Base-by-base conservation (phyloP, 2,329 filamentous ascomycete genomes). In the Penicillium brevicompactum region DNA sequence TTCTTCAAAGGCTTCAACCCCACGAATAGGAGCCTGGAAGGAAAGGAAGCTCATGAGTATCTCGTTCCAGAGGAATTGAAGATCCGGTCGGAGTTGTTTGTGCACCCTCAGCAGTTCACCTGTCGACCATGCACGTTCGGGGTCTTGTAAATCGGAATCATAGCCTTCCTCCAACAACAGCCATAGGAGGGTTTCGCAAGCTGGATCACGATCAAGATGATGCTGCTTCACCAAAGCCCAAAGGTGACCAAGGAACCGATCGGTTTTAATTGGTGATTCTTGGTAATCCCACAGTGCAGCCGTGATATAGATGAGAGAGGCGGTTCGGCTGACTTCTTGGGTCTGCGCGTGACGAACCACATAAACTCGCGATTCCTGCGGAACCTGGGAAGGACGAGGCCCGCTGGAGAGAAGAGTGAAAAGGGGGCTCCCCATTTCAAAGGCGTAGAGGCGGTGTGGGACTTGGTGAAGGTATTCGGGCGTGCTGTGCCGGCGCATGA, bases 371-470 rank as follows among this genome's bases (percentile, higher is more conserved):
- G 68, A 67, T 31, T 64, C 68, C 0, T 65, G 57, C 13, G 74
- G 73, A 5, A 77, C 68, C 43, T 68, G 67, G 5, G 71, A 71
- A 11, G 74, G 75, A 16, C 67, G 70, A 10, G 74, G 75, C 7
- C 74, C 74, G 53, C 69, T 73, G n/a, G 74, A 75, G n/a, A 77
- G 67, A 5, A 76, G 55, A 13, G 70, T 64, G 48, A 75, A 75
- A 8, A 76, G 61, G 16, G 73, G 69, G 45, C 71, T 66, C 14
- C 67, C 67, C 68, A 75, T 75, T 42, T 72, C 64, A 40, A 76
- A 76, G 0, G 66, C 63, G 9, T 62, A 50, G 14, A 57, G 62
- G 32, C 72, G 66, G 41, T 67, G 63, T 5, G 73, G 72, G 18
- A 67, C 64, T 14, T 65, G 59, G 7, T 47, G 51, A 9, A 70